These are phyloP conservation scores for Coemansia sp. DNA, from an alignment of 192 early-diverging fungal genomes.

Conservation along the genomic window DNA sequence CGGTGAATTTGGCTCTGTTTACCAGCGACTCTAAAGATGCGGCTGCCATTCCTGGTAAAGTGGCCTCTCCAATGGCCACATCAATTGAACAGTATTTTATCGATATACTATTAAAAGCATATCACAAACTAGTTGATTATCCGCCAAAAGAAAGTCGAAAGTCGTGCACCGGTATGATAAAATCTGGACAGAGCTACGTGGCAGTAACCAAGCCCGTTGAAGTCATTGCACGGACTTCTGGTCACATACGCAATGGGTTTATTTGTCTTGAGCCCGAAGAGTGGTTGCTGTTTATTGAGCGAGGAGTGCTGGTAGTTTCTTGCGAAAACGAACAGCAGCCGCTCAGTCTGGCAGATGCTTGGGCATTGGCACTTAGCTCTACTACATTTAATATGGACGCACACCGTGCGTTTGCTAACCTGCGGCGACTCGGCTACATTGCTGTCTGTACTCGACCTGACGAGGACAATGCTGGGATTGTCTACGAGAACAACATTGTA, in stretches of 20 bases:
- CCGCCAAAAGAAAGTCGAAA: constrained; percentile 23
- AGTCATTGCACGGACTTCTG: constrained; percentile 26
- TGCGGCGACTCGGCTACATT: constrained; percentile 38
- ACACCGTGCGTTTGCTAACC: constrained; percentile 24
- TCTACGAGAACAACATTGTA: too few species aligned
- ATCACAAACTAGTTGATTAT: constrained; percentile 25
- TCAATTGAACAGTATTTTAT: constrained; percentile 14
- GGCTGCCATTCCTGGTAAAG: constrained; percentile 12
- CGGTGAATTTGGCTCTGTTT: constrained; percentile 14
- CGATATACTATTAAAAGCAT: constrained; percentile 14
- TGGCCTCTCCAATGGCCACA: constrained; percentile 14
- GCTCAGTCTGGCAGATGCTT: constrained; percentile 1
- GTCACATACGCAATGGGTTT: constrained; percentile 6
- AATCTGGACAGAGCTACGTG: constrained; percentile 5
- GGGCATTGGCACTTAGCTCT: constrained; percentile 14
- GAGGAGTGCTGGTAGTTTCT: constrained; percentile 18
- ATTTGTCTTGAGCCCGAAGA: constrained; percentile 35
- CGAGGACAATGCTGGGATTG: not conserved
- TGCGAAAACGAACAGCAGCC: not conserved
- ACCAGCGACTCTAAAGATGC: constrained; percentile 8
- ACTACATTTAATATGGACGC: constrained; percentile 17
- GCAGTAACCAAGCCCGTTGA: constrained; percentile 23
- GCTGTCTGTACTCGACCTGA: constrained; percentile 4
- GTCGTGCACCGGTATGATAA: constrained; percentile 16
- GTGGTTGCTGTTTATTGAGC: constrained; percentile 39